These are phyloP conservation scores for Colletotrichum tamarilloi DNA, from an alignment of 2,329 filamentous ascomycete species.

Conservation along the genomic window DNA sequence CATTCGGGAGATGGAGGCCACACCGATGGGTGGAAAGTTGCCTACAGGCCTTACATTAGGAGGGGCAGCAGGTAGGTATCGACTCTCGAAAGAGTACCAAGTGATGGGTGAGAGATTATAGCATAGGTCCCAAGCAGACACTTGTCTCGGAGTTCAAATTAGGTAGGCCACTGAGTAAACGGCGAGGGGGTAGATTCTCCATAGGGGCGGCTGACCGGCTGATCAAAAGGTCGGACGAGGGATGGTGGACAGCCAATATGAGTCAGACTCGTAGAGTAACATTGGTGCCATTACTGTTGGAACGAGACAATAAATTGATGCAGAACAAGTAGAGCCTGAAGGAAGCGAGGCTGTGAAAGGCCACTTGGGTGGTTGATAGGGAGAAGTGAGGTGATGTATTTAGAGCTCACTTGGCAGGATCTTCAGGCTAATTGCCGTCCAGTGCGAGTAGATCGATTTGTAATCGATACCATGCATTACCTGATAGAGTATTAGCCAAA, in stretches of 20 bases:
- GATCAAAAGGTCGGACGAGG: background rate
- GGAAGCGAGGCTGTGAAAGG: background rate
- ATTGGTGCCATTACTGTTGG: background rate
- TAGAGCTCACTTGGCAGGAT: background rate
- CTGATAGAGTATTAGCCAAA: background rate
- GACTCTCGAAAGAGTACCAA: background rate
- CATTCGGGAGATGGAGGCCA: background rate
- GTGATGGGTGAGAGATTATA: background rate
- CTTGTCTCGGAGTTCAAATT: constrained; percentile 16
- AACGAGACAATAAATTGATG: background rate
- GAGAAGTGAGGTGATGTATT: background rate
- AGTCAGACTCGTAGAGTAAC: background rate
- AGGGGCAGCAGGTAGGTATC: background rate
- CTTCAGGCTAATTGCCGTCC: constrained; percentile 15
- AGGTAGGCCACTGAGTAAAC: background rate
- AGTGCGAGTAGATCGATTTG: background rate
- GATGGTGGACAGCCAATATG: background rate
- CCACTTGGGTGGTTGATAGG: background rate
- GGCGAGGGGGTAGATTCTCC: background rate
- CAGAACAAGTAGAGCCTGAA: background rate
- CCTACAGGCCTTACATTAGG: too few species aligned
- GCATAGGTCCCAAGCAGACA: background rate
- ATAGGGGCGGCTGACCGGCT: background rate
- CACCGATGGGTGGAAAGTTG: background rate
- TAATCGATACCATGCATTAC: background rate